Conservation (phyloP, 1,284 basidiomycete genomes). For the Rhodotorula sp. region DNA sequence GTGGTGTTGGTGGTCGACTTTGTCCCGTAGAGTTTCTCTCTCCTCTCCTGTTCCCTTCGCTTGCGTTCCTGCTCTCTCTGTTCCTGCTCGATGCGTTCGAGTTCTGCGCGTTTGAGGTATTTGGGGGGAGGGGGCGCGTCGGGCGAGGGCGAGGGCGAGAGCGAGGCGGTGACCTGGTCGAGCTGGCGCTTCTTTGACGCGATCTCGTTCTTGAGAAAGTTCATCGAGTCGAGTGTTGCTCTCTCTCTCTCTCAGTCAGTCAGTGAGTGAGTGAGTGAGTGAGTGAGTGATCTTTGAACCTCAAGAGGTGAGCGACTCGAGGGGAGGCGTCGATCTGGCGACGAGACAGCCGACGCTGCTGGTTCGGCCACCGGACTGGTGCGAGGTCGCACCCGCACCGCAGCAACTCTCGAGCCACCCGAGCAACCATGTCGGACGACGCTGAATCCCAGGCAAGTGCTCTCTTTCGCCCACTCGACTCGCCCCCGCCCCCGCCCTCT, state of each 20-base stretch:
- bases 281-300: too few relatives aligned
- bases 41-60: conserved; percentile 52
- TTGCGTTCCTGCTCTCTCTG: conserved; percentile 57
- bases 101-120: conserved; percentile 81
- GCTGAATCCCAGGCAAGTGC: conserved; percentile 9
- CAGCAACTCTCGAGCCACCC: too few relatives aligned
- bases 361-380: too few relatives aligned
- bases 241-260: neutral
- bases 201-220: conserved; percentile 83
- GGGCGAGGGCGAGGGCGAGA: conserved; percentile 8
- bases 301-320: too few relatives aligned
- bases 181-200: conserved; percentile 76
- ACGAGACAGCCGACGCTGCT: neutral
- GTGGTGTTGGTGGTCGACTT: conserved; percentile 38
- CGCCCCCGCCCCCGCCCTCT: too few relatives aligned
- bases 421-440: conserved; percentile 2
- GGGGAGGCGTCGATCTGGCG: too few relatives aligned
- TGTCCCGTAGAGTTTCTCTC: conserved; percentile 25
- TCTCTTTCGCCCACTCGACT: too few relatives aligned
- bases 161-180: conserved; percentile 45
- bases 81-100: conserved; percentile 63
- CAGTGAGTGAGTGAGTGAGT: too few relatives aligned
- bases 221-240: conserved; percentile 59
- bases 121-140: conserved; percentile 57
- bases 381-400: too few relatives aligned